Evolutionary conservation across 768 basidiomycete genomes (phyloP), one percentile per base, ranked within the genome.

Genomic region (Collybia nuda): DNA sequence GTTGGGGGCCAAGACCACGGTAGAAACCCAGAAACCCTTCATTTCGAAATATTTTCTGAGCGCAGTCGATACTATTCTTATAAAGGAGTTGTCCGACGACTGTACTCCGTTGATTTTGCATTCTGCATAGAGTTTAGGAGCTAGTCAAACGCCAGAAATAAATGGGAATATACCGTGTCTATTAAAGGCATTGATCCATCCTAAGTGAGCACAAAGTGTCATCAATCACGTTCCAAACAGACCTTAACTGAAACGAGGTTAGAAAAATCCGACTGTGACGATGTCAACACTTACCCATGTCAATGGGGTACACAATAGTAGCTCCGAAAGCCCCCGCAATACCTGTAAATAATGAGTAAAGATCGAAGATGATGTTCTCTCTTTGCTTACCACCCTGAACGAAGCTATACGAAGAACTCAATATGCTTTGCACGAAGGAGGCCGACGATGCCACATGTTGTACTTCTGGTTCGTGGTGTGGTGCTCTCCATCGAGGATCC

Each of bases 261-360:
- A 61, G 53, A 22, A 42, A 47, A 6, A 23, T 22, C 23, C 41
- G 1, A 38, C 18, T 24, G 35, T 40, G 5, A 37, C 43, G 40
- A 29, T 23, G 47, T 26, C 35, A 44, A 26, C 22, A 81, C 85
- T 73, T 60, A 87, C 86, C 90, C 74, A 91, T 79, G 71, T 93
- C 94, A 62, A 96, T 98, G 21, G 96, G 96, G 68, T 98, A 98
- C 11, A 98, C 96, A 36, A 93, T 90, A n/a, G 93, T 96, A 9
- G 96, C 97, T 43, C 97, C 97, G 53, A 94, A 79, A 29, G 92
- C 92, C 49, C 97, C 97, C 40, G 96, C 93, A 52, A 96, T 64
- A 64, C 96, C 88, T 88, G 56, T 18, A 49, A 47, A 56, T n/a
- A 19, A 39, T 39, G 28, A 66, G 67, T 58, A 52, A 32, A 41